Evolutionary conservation across 257 asterid genomes (phyloP).

Genomic region (Capsicum chinense): DNA sequence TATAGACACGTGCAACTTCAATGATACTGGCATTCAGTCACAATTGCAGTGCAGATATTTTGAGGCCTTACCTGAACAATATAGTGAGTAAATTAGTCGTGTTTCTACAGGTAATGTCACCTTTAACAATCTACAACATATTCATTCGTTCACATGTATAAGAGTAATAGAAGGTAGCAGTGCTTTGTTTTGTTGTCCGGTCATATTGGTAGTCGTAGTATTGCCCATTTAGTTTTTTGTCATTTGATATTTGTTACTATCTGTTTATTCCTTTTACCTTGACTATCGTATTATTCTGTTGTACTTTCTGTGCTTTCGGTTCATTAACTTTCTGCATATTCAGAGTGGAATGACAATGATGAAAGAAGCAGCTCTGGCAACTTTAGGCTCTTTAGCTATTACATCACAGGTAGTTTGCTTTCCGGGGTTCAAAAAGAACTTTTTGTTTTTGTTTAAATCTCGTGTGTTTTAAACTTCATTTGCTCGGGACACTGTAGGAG

Average conservation of each 20-base stretch:
- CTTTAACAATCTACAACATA: background rate
- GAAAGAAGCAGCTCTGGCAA: conserved; percentile 14
- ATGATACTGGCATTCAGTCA: background rate
- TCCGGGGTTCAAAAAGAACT: background rate
- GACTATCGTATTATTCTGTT: background rate
- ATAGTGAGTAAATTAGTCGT: background rate
- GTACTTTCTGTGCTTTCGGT: too few relatives aligned
- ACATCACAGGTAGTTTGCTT: background rate
- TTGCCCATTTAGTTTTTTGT: too few relatives aligned
- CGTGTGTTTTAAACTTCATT: conserved; percentile 8
- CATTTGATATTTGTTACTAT: too few relatives aligned
- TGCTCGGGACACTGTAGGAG: background rate
- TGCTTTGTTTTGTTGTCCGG: too few relatives aligned
- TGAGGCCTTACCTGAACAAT: conserved; percentile 16
- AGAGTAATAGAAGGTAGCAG: background rate
- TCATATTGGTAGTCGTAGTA: too few relatives aligned
- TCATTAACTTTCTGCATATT: background rate
- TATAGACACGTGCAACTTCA: conserved; percentile 18
- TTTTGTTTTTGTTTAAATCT: background rate
- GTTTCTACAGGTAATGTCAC: conserved; percentile 20
- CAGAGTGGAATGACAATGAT: conserved; percentile 24
- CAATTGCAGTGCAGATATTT: background rate
- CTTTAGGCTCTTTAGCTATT: conserved; percentile 25
- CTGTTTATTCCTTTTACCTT: too few relatives aligned
- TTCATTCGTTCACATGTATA: background rate